A percentile compares a stretch with the other conserved stretches of the same genome.
phyloP scores from a whole-genome alignment of 176 grass and related monocot genomes.

The Eleusine coracana region DNA sequence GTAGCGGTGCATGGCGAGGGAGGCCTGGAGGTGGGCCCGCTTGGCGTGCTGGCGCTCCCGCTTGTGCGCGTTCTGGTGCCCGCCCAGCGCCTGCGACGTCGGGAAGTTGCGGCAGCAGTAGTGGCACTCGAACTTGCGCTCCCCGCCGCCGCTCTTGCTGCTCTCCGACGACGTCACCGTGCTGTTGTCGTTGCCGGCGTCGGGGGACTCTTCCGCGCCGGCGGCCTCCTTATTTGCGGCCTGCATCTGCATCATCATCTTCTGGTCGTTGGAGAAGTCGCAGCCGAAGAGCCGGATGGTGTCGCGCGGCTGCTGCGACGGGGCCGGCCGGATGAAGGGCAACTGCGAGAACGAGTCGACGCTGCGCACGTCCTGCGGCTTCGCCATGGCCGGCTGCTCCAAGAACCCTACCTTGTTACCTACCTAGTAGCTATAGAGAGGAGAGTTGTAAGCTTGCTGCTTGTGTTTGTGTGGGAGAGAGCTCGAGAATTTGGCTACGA shows the following conservation, averaged over 20 bases:
- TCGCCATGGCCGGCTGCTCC: slow-evolving; percentile 49
- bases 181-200: slow-evolving; percentile 39
- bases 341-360: slow-evolving; percentile 93
- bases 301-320: slow-evolving; percentile 24
- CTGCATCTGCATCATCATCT: neutral
- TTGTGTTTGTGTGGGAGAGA: neutral
- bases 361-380: slow-evolving; percentile 52
- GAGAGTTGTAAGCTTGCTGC: neutral
- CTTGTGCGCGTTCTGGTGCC: slow-evolving; percentile 99
- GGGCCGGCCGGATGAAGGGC: slow-evolving; percentile 61
- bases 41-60: slow-evolving; percentile 98
- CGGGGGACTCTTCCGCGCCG: neutral
- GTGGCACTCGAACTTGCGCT: slow-evolving; percentile 97
- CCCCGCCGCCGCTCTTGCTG: slow-evolving; percentile 19
- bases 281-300: slow-evolving; percentile 89
- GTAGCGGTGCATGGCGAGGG: slow-evolving; percentile 75
- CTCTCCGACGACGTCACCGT: slow-evolving; percentile 15
- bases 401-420: slow-evolving; percentile 7
- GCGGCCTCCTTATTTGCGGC: slow-evolving; percentile 4
- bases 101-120: slow-evolving; percentile 99
- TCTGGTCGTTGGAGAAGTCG: slow-evolving; percentile 66
- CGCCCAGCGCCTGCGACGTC: slow-evolving; percentile 95
- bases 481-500: slow-evolving; percentile 47
- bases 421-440: neutral
- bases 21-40: slow-evolving; percentile 81